Conservation (phyloP, 2,329 filamentous ascomycete genomes). For the Aureobasidium melanogenum region DNA sequence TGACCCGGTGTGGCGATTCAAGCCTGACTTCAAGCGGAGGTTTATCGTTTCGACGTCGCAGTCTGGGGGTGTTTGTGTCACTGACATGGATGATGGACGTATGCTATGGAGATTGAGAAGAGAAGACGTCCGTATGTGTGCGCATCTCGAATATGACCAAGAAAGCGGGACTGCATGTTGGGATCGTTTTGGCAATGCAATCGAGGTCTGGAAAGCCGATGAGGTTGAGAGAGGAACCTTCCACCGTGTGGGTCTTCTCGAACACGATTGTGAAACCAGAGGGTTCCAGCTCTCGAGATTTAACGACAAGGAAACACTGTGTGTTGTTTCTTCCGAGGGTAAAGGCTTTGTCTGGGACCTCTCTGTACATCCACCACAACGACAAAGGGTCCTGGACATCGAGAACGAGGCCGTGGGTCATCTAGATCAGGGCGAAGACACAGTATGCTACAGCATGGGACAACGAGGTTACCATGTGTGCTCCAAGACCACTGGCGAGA, state of each 20-base stretch:
- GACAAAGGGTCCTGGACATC: constrained; percentile 31
- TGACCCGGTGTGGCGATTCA: constrained; percentile 38
- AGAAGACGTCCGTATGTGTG: constrained; percentile 33
- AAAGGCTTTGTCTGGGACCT: constrained; percentile 40
- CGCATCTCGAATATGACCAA: constrained; percentile 36
- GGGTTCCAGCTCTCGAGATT: constrained; percentile 35
- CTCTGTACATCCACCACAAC: constrained; percentile 23
- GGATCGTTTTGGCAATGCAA: constrained; percentile 35
- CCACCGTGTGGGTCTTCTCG: constrained; percentile 30
- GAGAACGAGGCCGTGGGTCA: constrained; percentile 36
- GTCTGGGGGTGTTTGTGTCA: constrained; percentile 37
- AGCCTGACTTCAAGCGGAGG: constrained; percentile 38
- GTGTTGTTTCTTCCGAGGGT: constrained; percentile 37
- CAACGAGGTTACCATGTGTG: constrained; percentile 34
- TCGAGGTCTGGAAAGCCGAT: constrained; percentile 38
- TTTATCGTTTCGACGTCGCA: constrained; percentile 39
- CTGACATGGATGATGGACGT: constrained; percentile 37
- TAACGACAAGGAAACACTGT: constrained; percentile 30
- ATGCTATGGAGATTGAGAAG: constrained; percentile 29
- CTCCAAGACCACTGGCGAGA: constrained; percentile 31
- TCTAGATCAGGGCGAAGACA: constrained; percentile 33
- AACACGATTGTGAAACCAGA: constrained; percentile 35
- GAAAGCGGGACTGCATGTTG: constrained; percentile 38
- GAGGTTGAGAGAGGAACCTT: constrained; percentile 31
- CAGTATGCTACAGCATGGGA: constrained; percentile 38